Evolutionary conservation across 768 basidiomycete genomes (phyloP).

Genomic region (Cubamyces sp.): DNA sequence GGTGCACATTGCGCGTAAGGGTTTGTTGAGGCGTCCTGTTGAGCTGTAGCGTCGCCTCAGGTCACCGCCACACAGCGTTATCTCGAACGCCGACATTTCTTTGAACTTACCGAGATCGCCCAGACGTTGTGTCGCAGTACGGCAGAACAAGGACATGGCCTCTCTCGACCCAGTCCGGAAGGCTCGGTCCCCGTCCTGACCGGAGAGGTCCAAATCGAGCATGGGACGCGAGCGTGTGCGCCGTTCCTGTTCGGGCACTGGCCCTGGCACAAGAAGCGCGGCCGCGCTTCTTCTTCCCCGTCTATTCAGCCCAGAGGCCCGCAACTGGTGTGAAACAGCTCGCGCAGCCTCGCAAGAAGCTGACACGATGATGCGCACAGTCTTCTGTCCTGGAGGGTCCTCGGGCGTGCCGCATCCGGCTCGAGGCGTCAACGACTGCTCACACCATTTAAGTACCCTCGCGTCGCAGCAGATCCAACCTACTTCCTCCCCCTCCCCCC

Average conservation of each 20-base stretch:
- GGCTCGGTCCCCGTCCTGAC: constrained; percentile 15
- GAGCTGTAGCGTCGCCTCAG: too few species aligned
- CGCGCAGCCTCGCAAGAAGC: constrained; percentile 8
- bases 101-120: constrained; percentile 1
- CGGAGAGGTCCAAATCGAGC: constrained; percentile 21
- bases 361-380: constrained; percentile 6
- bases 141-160: background rate
- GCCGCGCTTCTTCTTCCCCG: constrained; percentile 18
- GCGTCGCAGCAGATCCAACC: background rate
- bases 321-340: constrained; percentile 13
- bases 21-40: too few species aligned
- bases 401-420: constrained; percentile 2
- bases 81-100: background rate
- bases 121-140: background rate
- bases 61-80: background rate
- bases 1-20: background rate
- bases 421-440: background rate
- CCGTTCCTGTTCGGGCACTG: constrained; percentile 21
- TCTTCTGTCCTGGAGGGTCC: constrained; percentile 6
- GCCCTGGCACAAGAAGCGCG: constrained; percentile 13
- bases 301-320: constrained; percentile 18
- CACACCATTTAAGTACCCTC: constrained; percentile 7
- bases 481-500: background rate
- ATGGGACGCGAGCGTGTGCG: constrained; percentile 20
- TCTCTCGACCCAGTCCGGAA: background rate